phyloP scores from a whole-genome alignment of 768 basidiomycete genomes.

The Phanerodontia chrysosporium region DNA sequence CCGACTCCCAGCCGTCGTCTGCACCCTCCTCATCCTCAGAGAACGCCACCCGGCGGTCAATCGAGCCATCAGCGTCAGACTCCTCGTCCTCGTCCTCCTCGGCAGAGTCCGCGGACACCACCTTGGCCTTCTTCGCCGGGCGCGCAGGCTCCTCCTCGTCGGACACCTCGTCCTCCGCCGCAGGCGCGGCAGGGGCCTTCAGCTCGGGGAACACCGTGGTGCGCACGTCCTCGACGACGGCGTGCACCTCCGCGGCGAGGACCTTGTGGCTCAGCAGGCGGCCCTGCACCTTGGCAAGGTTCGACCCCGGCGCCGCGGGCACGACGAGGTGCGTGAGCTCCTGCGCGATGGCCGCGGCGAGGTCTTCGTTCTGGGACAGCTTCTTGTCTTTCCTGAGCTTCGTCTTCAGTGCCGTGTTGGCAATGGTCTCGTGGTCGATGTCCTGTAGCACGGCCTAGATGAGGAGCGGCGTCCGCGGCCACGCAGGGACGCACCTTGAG shows the following conservation, averaged over 20 bases:
- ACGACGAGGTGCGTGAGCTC: slow-evolving; percentile 38
- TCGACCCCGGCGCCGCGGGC: slow-evolving; percentile 36
- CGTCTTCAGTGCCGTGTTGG: slow-evolving; percentile 58
- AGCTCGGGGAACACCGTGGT: slow-evolving; percentile 29
- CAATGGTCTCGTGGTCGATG: slow-evolving; percentile 54
- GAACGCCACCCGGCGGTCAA: not conserved
- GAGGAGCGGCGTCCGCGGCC: not conserved
- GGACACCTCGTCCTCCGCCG: slow-evolving; percentile 20
- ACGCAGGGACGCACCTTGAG: slow-evolving; percentile 52
- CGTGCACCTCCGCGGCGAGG: slow-evolving; percentile 55
- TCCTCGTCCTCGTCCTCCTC: slow-evolving; percentile 25
- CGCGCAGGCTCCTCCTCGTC: slow-evolving; percentile 25
- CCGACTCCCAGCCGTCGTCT: slow-evolving; percentile 52
- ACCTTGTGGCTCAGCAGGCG: slow-evolving; percentile 74
- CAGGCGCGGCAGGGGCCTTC: slow-evolving; percentile 27
- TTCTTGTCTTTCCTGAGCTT: slow-evolving; percentile 72
- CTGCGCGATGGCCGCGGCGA: slow-evolving; percentile 41
- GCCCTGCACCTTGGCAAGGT: slow-evolving; percentile 58
- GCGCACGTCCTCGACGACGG: slow-evolving; percentile 36
- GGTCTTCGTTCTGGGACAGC: slow-evolving; percentile 45
- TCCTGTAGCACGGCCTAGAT: slow-evolving; percentile 37
- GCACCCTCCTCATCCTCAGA: slow-evolving; percentile 22
- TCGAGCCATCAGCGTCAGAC: slow-evolving; percentile 28
- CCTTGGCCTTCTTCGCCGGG: slow-evolving; percentile 10
- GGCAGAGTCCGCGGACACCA: not conserved